These are phyloP conservation scores for Exophiala aquamarina DNA, from an alignment of 2,329 filamentous ascomycete species.

Conservation along the genomic window DNA sequence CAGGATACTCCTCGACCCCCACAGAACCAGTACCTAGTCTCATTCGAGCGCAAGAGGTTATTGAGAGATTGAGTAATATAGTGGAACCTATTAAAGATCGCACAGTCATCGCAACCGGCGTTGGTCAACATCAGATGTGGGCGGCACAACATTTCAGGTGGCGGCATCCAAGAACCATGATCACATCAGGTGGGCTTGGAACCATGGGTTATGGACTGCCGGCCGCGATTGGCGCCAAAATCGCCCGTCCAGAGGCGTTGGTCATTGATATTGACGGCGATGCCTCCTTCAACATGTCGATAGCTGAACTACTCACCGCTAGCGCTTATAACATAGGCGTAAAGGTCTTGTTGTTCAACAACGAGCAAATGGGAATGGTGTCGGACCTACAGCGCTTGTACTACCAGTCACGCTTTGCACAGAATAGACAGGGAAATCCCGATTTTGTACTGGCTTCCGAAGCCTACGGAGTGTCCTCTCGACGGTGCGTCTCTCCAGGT, in stretches of 20 bases:
- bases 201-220: slow-evolving; percentile 98
- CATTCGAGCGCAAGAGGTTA: slow-evolving; percentile 93
- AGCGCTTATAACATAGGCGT: slow-evolving; percentile 94
- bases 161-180: slow-evolving; percentile 87
- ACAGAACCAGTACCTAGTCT: slow-evolving; percentile 57
- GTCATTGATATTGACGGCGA: slow-evolving; percentile 97
- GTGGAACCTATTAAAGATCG: slow-evolving; percentile 76
- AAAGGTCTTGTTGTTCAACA: slow-evolving; percentile 93
- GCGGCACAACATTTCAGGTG: slow-evolving; percentile 94
- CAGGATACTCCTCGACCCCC: slow-evolving; percentile 74
- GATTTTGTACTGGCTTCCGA: slow-evolving; percentile 92
- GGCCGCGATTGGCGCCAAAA: slow-evolving; percentile 92
- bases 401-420: slow-evolving; percentile 87
- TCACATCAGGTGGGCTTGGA: slow-evolving; percentile 92
- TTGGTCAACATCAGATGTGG: slow-evolving; percentile 99
- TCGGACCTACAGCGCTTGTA: slow-evolving; percentile 98
- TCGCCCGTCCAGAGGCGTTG: slow-evolving; percentile 74
- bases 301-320: slow-evolving; percentile 90
- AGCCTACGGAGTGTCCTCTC: slow-evolving; percentile 81
- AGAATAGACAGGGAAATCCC: slow-evolving; percentile 91
- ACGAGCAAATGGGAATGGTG: slow-evolving; percentile 98
- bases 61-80: slow-evolving; percentile 84
- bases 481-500: slow-evolving; percentile 69
- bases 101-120: slow-evolving; percentile 88
- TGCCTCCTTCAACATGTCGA: slow-evolving; percentile 98